Conservation (phyloP, 139 green algal species). For the Chlamydomonas sp. region DNA sequence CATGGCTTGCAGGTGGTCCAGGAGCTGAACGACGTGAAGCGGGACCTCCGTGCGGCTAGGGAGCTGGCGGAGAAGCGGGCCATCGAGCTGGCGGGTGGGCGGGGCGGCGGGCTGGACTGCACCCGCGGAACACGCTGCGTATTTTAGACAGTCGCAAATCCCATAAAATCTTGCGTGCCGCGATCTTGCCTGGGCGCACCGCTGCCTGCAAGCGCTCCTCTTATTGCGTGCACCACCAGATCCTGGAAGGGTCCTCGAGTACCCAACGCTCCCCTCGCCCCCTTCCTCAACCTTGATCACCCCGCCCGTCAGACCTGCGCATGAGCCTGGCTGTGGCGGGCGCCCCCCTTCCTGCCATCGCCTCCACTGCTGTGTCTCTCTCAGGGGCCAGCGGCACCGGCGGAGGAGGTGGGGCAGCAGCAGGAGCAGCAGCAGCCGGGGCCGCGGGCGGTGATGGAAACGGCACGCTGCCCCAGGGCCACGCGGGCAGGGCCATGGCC, state of each 20-base stretch:
- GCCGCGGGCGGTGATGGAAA: background rate
- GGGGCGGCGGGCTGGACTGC: background rate
- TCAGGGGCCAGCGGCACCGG: too few relatives aligned
- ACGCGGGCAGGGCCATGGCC: conserved; percentile 14
- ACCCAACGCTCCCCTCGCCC: background rate
- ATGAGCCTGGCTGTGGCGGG: conserved; percentile 29
- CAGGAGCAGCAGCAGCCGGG: background rate
- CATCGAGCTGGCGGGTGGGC: conserved; percentile 21
- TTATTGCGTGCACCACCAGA: background rate
- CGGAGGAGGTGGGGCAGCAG: too few relatives aligned
- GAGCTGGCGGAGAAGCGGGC: conserved; percentile 23
- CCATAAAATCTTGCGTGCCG: too few relatives aligned
- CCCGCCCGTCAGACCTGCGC: conserved; percentile 1
- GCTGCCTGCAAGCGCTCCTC: background rate
- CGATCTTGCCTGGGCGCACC: background rate
- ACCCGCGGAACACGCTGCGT: too few relatives aligned
- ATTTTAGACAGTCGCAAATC: too few relatives aligned
- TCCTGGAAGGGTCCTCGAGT: background rate
- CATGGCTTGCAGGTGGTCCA: conserved; percentile 16
- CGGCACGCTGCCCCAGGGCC: background rate
- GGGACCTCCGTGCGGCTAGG: conserved; percentile 35
- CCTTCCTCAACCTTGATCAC: too few relatives aligned
- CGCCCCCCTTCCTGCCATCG: background rate
- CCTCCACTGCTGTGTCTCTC: too few relatives aligned
- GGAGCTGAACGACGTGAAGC: conserved; percentile 45